Conservation (phyloP, 176 grass and related monocot species). For the Eragrostis curvula region DNA sequence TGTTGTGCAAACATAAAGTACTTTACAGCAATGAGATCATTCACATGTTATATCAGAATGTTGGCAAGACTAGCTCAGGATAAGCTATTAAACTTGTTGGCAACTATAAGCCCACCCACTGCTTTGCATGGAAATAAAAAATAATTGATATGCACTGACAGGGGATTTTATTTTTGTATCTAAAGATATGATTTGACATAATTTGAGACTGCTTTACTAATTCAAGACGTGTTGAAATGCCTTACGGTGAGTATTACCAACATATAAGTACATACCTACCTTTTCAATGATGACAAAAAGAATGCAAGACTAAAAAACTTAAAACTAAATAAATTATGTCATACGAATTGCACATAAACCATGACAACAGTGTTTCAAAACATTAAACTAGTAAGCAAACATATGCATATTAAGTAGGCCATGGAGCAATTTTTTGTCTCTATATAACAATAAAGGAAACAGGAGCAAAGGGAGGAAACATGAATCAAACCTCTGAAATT, state of each 20-base stretch:
- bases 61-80: background rate
- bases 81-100: background rate
- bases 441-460: background rate
- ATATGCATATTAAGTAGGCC: background rate
- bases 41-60: background rate
- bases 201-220: background rate
- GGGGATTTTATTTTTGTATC: background rate
- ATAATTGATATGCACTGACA: background rate
- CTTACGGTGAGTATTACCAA: background rate
- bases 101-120: background rate
- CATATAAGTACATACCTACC: background rate
- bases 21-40: background rate
- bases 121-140: constrained; percentile 13
- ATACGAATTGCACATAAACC: constrained; percentile 2
- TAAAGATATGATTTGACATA: background rate
- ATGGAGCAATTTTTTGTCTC: background rate
- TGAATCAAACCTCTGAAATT: constrained; percentile 77
- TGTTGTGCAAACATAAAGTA: constrained; percentile 1
- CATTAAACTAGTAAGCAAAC: constrained; percentile 8
- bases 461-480: constrained; percentile 16
- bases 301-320: background rate
- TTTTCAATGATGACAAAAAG: background rate
- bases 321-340: background rate
- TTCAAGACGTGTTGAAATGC: background rate
- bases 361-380: background rate